Percentiles rank a stretch among this genome's conserved stretches.
Conservation (phyloP, 192 early-diverging fungal genomes). For the Coemansia umbellata region DNA sequence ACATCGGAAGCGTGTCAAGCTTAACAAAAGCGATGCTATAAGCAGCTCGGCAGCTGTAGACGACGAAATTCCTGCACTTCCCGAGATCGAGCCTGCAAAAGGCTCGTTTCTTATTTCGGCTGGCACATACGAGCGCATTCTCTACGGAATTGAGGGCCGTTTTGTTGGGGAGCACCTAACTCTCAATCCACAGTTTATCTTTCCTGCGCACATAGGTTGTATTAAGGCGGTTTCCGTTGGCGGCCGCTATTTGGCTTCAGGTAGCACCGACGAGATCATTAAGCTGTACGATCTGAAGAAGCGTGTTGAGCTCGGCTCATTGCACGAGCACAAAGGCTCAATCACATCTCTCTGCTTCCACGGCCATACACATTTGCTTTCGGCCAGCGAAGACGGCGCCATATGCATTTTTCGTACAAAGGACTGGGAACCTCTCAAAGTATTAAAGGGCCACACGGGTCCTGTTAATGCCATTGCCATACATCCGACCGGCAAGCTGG, state of each 20-base stretch:
- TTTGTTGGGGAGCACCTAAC: constrained; percentile 25
- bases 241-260: constrained; percentile 82
- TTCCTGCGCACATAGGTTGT: constrained; percentile 91
- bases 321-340: constrained; percentile 89
- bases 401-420: constrained; percentile 88
- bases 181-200: constrained; percentile 78
- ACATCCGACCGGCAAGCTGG: constrained; percentile 94
- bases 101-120: constrained; percentile 45
- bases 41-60: constrained; percentile 2
- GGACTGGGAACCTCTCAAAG: constrained; percentile 96
- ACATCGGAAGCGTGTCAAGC: constrained; percentile 14
- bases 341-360: constrained; percentile 85
- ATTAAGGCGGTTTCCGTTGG: constrained; percentile 84
- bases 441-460: constrained; percentile 73
- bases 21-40: background rate
- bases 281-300: constrained; percentile 86
- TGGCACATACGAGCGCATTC: constrained; percentile 94
- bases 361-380: constrained; percentile 78
- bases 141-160: constrained; percentile 85
- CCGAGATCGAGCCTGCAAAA: constrained; percentile 14
- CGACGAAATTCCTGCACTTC: constrained; percentile 3
- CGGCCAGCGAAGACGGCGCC: constrained; percentile 83
- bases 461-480: constrained; percentile 75
- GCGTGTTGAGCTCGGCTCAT: constrained; percentile 83
- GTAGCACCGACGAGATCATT: constrained; percentile 93